phyloP scores from a whole-genome alignment of 2,329 filamentous ascomycete genomes.

The Claviceps humidiphila region DNA sequence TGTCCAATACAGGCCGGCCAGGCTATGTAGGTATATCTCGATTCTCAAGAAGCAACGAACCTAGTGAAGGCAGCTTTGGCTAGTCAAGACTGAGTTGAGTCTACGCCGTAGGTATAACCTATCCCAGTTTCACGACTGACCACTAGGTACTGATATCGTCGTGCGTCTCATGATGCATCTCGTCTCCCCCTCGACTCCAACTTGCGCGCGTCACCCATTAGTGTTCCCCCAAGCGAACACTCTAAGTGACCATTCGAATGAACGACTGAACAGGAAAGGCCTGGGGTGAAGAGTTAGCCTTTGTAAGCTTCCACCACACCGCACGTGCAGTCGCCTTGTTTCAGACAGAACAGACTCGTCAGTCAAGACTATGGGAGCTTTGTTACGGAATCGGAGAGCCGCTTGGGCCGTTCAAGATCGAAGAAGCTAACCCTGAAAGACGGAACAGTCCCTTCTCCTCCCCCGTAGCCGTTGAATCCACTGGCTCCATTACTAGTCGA shows the following conservation, averaged over 20 bases:
- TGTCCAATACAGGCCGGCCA: not conserved
- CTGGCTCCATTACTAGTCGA: slow-evolving; percentile 3
- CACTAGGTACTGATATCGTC: slow-evolving; percentile 7
- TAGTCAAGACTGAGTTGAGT: too few species aligned
- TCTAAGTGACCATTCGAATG: not conserved
- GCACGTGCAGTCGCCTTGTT: slow-evolving; percentile 10
- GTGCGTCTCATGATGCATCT: slow-evolving; percentile 9
- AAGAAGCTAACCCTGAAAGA: slow-evolving; percentile 2
- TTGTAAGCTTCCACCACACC: slow-evolving; percentile 1
- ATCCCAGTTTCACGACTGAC: slow-evolving; percentile 5
- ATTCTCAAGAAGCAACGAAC: not conserved
- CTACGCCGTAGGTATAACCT: too few species aligned
- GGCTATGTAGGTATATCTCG: not conserved
- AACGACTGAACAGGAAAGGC: slow-evolving; percentile 1
- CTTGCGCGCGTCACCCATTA: not conserved
- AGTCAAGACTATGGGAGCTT: slow-evolving; percentile 5
- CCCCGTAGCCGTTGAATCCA: slow-evolving; percentile 2
- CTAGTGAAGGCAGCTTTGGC: not conserved
- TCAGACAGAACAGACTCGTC: slow-evolving; percentile 8
- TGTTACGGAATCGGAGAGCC: slow-evolving; percentile 5
- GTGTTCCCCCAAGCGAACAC: not conserved
- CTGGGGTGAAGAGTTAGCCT: slow-evolving; percentile 2
- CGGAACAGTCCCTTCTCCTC: not conserved
- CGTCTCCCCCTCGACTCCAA: not conserved
- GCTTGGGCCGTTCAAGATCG: slow-evolving; percentile 11